A percentile compares a stretch with the other conserved stretches of the same genome.
phyloP scores from a whole-genome alignment of 2,329 filamentous ascomycete species.

The Botryotinia calthae region DNA sequence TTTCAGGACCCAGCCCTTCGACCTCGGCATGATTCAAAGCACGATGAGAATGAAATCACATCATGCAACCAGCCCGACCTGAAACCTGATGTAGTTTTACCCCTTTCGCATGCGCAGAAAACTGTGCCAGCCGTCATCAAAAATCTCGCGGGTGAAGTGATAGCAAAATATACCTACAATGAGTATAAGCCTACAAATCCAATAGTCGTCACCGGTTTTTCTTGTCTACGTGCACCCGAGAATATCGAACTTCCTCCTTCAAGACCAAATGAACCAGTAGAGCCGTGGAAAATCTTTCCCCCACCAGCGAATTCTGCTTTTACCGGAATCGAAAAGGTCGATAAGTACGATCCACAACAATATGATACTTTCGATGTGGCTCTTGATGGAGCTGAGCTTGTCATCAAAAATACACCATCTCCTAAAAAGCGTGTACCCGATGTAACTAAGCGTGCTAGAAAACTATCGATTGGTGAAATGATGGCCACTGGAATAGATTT shows the following conservation, averaged over 20 bases:
- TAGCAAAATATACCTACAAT: not conserved
- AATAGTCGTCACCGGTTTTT: not conserved
- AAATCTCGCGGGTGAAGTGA: not conserved
- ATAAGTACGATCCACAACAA: constrained; percentile 12
- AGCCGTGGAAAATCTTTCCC: constrained; percentile 2
- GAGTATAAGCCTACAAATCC: not conserved
- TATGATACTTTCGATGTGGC: constrained; percentile 9
- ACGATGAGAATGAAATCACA: not conserved
- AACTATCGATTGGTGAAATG: not conserved
- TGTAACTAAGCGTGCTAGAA: not conserved
- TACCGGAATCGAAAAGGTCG: not conserved
- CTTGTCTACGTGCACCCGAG: not conserved
- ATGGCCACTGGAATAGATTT: constrained; percentile 18
- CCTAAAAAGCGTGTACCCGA: not conserved
- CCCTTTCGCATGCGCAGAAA: not conserved
- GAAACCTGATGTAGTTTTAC: not conserved
- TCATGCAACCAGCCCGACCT: not conserved
- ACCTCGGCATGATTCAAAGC: not conserved
- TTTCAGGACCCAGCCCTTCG: not conserved
- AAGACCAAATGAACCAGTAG: constrained; percentile 1
- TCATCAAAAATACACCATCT: not conserved
- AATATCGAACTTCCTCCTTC: constrained; percentile 9
- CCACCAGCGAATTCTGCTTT: constrained; percentile 11
- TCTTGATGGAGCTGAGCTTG: constrained; percentile 18
- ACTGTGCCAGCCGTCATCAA: not conserved